Conservation (phyloP, 306 rosid genomes). For the Dalbergia oliveri region DNA sequence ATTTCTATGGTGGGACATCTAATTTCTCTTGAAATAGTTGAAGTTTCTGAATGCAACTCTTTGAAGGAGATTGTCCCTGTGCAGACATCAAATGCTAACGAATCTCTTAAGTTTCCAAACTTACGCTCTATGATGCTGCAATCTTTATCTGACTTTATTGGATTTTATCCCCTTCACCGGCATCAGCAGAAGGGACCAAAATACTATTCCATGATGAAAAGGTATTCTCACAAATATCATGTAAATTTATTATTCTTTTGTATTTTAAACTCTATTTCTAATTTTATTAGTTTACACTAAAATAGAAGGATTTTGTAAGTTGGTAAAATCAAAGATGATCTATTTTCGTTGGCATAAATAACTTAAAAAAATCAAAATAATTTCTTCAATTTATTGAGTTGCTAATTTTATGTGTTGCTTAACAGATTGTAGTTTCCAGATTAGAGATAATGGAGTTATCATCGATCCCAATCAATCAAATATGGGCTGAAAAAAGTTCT, state of each 20-base stretch:
- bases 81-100: neutral
- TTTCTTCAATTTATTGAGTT: neutral
- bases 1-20: conserved; percentile 23
- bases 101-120: neutral
- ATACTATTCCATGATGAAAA: neutral
- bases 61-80: conserved; percentile 31
- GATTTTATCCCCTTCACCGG: neutral
- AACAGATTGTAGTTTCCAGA: conserved; percentile 35
- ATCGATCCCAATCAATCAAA: neutral
- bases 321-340: neutral
- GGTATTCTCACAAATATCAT: neutral
- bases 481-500: conserved; percentile 38
- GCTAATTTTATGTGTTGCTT: neutral
- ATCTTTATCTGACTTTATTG: neutral
- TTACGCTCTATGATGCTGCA: conserved; percentile 7
- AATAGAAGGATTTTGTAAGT: neutral
- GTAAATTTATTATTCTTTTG: neutral
- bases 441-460: conserved; percentile 40
- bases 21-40: conserved; percentile 39
- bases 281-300: neutral
- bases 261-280: neutral
- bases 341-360: too few relatives aligned
- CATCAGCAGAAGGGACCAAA: neutral
- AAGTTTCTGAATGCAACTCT: conserved; percentile 47
- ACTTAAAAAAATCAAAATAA: neutral